phyloP scores from a whole-genome alignment of 2,329 filamentous ascomycete genomes.

The Botrytis elliptica region DNA sequence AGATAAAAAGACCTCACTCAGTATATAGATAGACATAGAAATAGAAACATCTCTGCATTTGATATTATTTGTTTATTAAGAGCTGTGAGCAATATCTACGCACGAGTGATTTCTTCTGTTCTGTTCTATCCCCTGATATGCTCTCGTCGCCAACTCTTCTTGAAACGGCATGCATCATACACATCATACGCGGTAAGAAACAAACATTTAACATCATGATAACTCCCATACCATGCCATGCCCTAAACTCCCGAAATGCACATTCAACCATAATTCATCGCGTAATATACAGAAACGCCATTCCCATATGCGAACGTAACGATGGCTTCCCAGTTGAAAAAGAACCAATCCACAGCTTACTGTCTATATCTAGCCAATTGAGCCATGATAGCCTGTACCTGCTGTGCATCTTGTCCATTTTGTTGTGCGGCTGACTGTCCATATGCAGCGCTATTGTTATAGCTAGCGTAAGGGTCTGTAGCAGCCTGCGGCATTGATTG shows the following conservation, averaged over 20 bases:
- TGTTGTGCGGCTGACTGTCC: constrained; percentile 28
- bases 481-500: constrained; percentile 30
- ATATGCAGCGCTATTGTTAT: constrained; percentile 11
- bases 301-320: not conserved
- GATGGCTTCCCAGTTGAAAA: not conserved
- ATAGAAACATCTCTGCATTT: constrained; percentile 9
- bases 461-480: constrained; percentile 18
- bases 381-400: constrained; percentile 73
- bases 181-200: not conserved
- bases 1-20: constrained; percentile 4
- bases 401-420: constrained; percentile 46
- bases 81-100: not conserved
- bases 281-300: not conserved
- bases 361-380: constrained; percentile 66
- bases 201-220: not conserved
- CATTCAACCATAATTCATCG: not conserved
- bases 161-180: not conserved
- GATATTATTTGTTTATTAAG: not conserved
- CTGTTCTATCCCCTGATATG: not conserved
- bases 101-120: not conserved
- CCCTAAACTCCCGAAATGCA: not conserved
- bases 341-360: constrained; percentile 34
- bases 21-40: constrained; percentile 12
- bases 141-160: not conserved
- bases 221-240: not conserved